Percentiles rank a stretch among this genome's conserved stretches.
These are phyloP conservation scores for Hyaloscypha finlandica DNA, from an alignment of 495 filamentous ascomycete genomes.

Conservation along the genomic window DNA sequence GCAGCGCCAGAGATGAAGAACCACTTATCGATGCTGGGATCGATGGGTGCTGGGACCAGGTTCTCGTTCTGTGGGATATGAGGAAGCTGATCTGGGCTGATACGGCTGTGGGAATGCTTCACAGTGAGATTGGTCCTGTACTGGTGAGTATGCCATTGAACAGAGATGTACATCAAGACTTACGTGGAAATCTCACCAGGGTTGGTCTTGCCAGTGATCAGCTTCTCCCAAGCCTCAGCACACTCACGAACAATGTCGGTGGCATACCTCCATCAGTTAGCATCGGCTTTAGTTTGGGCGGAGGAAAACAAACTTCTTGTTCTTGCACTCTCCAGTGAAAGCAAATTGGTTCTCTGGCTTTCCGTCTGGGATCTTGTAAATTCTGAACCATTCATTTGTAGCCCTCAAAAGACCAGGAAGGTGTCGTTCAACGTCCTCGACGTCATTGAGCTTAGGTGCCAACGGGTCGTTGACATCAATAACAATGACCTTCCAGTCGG, in stretches of 20 bases:
- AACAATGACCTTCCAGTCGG: slow-evolving; percentile 99
- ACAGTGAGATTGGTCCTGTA: slow-evolving; percentile 77
- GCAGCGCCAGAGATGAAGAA: slow-evolving; percentile 99
- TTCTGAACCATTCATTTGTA: slow-evolving; percentile 99
- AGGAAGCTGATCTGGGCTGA: slow-evolving; percentile 63
- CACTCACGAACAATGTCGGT: slow-evolving; percentile 94
- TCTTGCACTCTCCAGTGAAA: slow-evolving; percentile 99
- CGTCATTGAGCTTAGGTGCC: slow-evolving; percentile 93
- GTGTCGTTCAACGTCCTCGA: slow-evolving; percentile 99
- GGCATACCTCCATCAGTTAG: slow-evolving; percentile 68
- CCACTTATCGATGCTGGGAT: slow-evolving; percentile 99
- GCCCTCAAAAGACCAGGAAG: slow-evolving; percentile 94
- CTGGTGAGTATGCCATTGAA: slow-evolving; percentile 30
- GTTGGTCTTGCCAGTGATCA: slow-evolving; percentile 83
- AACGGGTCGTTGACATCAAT: slow-evolving; percentile 98
- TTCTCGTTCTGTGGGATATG: slow-evolving; percentile 76
- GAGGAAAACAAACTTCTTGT: slow-evolving; percentile 73
- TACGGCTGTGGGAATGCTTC: slow-evolving; percentile 65
- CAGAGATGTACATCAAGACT: slow-evolving; percentile 38
- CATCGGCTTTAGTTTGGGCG: not conserved
- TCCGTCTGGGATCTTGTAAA: slow-evolving; percentile 99
- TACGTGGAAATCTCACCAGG: slow-evolving; percentile 80
- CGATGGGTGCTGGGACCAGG: slow-evolving; percentile 81
- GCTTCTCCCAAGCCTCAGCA: slow-evolving; percentile 92
- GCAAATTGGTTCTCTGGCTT: slow-evolving; percentile 99